Evolutionary conservation across 768 basidiomycete genomes (phyloP).

Genomic region (Lactarius indigo): DNA sequence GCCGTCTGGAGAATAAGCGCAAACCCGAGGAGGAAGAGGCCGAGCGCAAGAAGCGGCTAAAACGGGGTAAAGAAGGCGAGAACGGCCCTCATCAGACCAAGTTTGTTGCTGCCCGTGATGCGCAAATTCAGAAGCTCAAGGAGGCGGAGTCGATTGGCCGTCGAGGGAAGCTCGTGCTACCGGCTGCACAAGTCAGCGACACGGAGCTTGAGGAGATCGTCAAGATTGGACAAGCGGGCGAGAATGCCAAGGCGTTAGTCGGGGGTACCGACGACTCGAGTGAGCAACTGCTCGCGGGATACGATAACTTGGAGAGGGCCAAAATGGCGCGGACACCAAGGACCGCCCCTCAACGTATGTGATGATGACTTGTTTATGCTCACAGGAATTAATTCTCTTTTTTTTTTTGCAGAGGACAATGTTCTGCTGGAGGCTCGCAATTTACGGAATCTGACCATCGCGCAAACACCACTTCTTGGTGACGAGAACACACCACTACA

Average conservation of each 20-base stretch:
- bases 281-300: slow-evolving; percentile 84
- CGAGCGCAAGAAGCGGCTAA: slow-evolving; percentile 86
- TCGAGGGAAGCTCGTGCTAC: slow-evolving; percentile 78
- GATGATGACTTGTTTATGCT: background rate
- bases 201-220: slow-evolving; percentile 95
- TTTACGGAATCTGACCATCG: slow-evolving; percentile 87
- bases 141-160: slow-evolving; percentile 95
- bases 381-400: slow-evolving; percentile 14
- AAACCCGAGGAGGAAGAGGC: slow-evolving; percentile 92
- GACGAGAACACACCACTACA: slow-evolving; percentile 98
- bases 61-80: slow-evolving; percentile 68
- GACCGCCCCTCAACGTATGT: slow-evolving; percentile 83
- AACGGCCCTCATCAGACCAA: slow-evolving; percentile 73
- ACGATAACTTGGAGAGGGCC: slow-evolving; percentile 84
- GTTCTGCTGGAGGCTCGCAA: slow-evolving; percentile 94
- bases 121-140: slow-evolving; percentile 96
- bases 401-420: slow-evolving; percentile 73
- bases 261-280: slow-evolving; percentile 80
- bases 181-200: slow-evolving; percentile 91
- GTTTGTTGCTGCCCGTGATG: slow-evolving; percentile 94
- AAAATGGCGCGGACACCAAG: slow-evolving; percentile 92
- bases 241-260: slow-evolving; percentile 83
- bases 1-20: slow-evolving; percentile 93
- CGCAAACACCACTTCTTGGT: slow-evolving; percentile 91
- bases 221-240: slow-evolving; percentile 93